These are phyloP conservation scores for Crepidotus variabilis DNA, from an alignment of 768 basidiomycete genomes.

Conservation along the genomic window DNA sequence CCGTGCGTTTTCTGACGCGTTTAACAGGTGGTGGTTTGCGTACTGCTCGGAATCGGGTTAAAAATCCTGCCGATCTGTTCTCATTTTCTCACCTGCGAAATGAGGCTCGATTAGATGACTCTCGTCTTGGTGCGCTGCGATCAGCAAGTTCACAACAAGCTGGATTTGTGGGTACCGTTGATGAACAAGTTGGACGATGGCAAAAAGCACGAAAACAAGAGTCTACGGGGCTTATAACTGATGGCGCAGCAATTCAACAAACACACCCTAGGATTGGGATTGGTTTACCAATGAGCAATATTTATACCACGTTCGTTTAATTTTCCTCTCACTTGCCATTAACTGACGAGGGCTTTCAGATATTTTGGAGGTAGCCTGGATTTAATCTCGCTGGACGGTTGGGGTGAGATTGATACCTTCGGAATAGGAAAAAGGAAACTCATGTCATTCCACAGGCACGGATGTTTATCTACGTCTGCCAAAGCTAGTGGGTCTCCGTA, in stretches of 20 bases:
- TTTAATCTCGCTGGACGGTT: conserved; percentile 76
- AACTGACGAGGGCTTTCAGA: conserved; percentile 29
- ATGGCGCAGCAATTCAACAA: conserved; percentile 37
- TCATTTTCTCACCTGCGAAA: conserved; percentile 88
- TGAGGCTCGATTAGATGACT: conserved; percentile 60
- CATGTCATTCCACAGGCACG: conserved; percentile 49
- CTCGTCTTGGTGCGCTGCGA: conserved; percentile 66
- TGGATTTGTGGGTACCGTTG: conserved; percentile 74
- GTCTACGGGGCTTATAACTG: conserved; percentile 31
- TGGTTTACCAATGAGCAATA: conserved; percentile 86
- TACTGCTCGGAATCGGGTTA: conserved; percentile 42
- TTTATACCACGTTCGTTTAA: conserved; percentile 66
- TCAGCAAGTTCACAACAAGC: conserved; percentile 53
- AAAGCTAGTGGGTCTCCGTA: conserved; percentile 54
- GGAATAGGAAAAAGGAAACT: neutral
- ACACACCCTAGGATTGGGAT: conserved; percentile 71
- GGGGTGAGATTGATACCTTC: conserved; percentile 48
- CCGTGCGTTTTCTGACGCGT: conserved; percentile 8
- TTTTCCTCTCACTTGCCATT: neutral
- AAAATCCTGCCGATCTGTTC: conserved; percentile 72
- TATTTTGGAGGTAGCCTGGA: conserved; percentile 84
- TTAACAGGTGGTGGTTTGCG: conserved; percentile 67
- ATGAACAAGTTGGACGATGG: conserved; percentile 67
- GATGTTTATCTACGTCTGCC: conserved; percentile 81
- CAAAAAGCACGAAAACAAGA: conserved; percentile 25